Evolutionary conservation across 306 rosid genomes (phyloP).

Genomic region (Corylus americana): DNA sequence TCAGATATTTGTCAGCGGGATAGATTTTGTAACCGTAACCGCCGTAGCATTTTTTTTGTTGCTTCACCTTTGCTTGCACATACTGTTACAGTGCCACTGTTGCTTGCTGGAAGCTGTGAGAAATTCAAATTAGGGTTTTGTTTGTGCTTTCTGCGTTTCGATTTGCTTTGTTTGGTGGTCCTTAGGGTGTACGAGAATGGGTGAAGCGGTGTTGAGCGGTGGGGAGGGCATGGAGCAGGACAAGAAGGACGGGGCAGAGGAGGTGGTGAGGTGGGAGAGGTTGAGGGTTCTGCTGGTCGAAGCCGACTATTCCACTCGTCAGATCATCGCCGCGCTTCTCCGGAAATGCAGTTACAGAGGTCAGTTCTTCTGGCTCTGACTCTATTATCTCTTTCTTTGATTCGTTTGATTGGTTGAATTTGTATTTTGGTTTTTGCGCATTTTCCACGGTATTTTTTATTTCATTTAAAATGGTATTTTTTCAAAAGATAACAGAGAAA

Average conservation of each 20-base stretch:
- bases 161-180: conserved; percentile 7
- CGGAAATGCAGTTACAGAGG: conserved; percentile 78
- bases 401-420: neutral
- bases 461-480: neutral
- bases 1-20: conserved; percentile 31
- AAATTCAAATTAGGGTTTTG: conserved; percentile 17
- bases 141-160: conserved; percentile 13
- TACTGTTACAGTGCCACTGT: neutral
- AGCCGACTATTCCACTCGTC: conserved; percentile 80
- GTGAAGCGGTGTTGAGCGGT: conserved; percentile 32
- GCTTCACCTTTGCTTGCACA: neutral
- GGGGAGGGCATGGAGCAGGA: conserved; percentile 18
- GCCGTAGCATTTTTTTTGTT: neutral
- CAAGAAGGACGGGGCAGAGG: conserved; percentile 16
- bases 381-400: neutral
- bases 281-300: conserved; percentile 62
- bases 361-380: conserved; percentile 6
- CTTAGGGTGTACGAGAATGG: conserved; percentile 40
- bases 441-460: no score
- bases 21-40: conserved; percentile 6
- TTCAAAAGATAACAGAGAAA: neutral
- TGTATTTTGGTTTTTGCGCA: neutral
- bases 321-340: conserved; percentile 72
- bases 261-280: conserved; percentile 41
- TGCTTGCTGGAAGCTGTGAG: neutral